Evolutionary conservation across 2,329 filamentous ascomycete species (phyloP).

Genomic region (Fusarium papillatum): DNA sequence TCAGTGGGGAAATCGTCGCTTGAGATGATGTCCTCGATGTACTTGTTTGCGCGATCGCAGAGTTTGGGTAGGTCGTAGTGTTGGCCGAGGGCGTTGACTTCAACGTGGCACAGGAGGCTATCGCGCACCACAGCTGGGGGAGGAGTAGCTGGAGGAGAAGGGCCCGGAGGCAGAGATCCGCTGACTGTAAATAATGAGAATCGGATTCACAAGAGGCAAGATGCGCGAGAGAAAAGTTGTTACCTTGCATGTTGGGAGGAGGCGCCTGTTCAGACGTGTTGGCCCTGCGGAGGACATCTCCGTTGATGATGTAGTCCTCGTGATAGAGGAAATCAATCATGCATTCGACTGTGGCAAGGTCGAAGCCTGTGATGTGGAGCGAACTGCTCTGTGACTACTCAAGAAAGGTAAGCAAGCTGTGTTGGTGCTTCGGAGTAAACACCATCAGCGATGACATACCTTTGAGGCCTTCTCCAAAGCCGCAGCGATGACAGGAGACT

Average conservation of each 20-base stretch:
- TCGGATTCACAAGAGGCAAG: neutral
- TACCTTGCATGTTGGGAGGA: neutral
- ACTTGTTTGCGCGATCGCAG: conserved; percentile 12
- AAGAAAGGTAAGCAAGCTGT: neutral
- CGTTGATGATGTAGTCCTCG: conserved; percentile 28
- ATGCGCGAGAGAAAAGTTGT: neutral
- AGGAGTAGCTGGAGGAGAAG: neutral
- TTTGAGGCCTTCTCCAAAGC: conserved; percentile 24
- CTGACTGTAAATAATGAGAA: neutral
- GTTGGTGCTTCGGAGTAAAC: too few species aligned
- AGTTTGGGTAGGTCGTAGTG: conserved; percentile 35
- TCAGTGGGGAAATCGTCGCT: neutral
- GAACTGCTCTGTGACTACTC: conserved; percentile 28
- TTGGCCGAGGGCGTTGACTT: conserved; percentile 38
- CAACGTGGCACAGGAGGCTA: conserved; percentile 29
- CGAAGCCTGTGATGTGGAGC: conserved; percentile 28
- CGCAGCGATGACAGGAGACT: conserved; percentile 32
- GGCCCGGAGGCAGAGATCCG: neutral
- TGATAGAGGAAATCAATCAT: conserved; percentile 40
- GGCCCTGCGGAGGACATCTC: neutral
- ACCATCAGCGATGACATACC: conserved; percentile 2
- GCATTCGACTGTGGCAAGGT: conserved; percentile 26
- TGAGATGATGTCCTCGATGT: conserved; percentile 14
- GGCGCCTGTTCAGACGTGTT: neutral
- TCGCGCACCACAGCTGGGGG: neutral